phyloP scores from a whole-genome alignment of 495 filamentous ascomycete species.

The Xylaria acuta region DNA sequence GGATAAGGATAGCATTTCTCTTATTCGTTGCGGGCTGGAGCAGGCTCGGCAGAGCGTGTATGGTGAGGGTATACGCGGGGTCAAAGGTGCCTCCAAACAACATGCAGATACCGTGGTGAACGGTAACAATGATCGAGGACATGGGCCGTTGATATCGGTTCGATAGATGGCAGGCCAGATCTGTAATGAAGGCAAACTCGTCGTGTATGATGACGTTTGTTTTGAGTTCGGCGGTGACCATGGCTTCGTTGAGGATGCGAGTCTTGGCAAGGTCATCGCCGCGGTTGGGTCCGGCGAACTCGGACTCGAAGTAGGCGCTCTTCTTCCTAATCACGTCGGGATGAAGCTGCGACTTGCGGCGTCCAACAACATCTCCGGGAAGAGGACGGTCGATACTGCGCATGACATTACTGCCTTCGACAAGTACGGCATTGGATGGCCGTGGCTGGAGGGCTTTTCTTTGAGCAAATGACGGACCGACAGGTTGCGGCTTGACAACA shows the following conservation, averaged over 20 bases:
- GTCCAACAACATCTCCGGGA: constrained; percentile 45
- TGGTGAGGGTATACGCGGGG: constrained; percentile 81
- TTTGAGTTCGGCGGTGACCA: constrained; percentile 79
- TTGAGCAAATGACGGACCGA: constrained; percentile 44
- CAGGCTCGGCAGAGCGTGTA: constrained; percentile 71
- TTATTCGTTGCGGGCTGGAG: constrained; percentile 81
- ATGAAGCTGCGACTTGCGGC: constrained; percentile 38
- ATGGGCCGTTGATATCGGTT: constrained; percentile 75
- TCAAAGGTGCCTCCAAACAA: constrained; percentile 74
- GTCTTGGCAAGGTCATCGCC: constrained; percentile 55
- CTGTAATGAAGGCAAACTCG: constrained; percentile 72
- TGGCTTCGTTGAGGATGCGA: constrained; percentile 66
- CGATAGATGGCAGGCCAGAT: constrained; percentile 72
- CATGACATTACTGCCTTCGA: constrained; percentile 46
- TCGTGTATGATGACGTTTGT: constrained; percentile 66
- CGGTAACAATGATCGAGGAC: constrained; percentile 70
- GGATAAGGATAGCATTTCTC: constrained; percentile 77
- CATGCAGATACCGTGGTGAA: constrained; percentile 78
- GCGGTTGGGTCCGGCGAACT: constrained; percentile 49
- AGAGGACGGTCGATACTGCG: constrained; percentile 45
- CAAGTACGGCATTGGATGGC: constrained; percentile 48
- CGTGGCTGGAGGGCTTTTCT: constrained; percentile 47
- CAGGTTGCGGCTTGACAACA: not conserved
- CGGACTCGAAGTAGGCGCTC: constrained; percentile 55
- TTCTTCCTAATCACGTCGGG: constrained; percentile 47